Conservation (phyloP, 2,329 filamentous ascomycete genomes). For the Xylariaceae sp. region DNA sequence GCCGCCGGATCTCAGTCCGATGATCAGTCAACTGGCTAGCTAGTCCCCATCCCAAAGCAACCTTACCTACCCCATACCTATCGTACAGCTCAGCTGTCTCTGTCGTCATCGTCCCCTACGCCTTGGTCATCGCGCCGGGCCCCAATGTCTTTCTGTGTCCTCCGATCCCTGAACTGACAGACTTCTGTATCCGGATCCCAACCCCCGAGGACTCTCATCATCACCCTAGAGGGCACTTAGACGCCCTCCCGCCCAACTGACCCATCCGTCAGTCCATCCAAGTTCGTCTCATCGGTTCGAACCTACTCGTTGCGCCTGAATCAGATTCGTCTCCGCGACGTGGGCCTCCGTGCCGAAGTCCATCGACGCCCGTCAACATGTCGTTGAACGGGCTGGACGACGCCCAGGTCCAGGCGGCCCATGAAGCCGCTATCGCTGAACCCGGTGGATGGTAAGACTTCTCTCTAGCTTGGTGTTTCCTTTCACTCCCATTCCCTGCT, state of each 20-base stretch:
- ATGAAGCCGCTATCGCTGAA: conserved; percentile 73
- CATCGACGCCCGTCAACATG: conserved; percentile 49
- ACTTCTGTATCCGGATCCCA: conserved; percentile 25
- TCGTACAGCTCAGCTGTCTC: background rate
- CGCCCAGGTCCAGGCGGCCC: conserved; percentile 73
- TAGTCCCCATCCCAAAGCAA: background rate
- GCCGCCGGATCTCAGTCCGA: background rate
- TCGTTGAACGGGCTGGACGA: conserved; percentile 93
- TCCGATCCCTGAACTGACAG: conserved; percentile 24
- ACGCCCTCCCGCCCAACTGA: conserved; percentile 4
- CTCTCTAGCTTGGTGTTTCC: conserved; percentile 4
- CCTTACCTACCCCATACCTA: background rate
- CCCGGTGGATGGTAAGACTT: conserved; percentile 84
- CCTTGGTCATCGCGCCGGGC: conserved; percentile 20
- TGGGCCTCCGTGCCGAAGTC: conserved; percentile 17
- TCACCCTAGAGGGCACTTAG: conserved; percentile 17
- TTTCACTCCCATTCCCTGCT: background rate
- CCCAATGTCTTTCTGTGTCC: conserved; percentile 29
- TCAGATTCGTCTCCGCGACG: background rate
- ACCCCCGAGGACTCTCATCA: conserved; percentile 15
- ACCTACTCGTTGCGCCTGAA: background rate
- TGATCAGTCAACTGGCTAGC: background rate
- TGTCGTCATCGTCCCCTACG: background rate
- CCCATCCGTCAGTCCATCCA: background rate
- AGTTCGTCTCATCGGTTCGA: background rate